phyloP scores from a whole-genome alignment of 2,329 filamentous ascomycete genomes.

The Pseudopyrenochaeta lycopersici region DNA sequence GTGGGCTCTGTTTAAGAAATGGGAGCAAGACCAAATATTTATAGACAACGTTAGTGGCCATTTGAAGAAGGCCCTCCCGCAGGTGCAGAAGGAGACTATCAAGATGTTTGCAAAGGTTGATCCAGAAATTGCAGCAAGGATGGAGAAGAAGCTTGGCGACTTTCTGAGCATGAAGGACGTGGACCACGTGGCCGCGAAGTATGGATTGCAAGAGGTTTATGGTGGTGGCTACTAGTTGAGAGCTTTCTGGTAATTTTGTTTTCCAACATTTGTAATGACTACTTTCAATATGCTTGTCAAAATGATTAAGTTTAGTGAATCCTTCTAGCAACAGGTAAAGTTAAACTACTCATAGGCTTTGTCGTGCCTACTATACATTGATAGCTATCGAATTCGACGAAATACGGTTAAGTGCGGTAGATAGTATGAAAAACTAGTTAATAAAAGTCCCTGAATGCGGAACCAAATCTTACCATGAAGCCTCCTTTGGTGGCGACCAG shows the following conservation, averaged over 20 bases:
- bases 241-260: background rate
- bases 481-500: no score
- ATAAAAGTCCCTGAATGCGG: no score
- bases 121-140: slow-evolving; percentile 20
- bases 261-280: background rate
- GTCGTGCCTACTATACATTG: no score
- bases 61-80: slow-evolving; percentile 24
- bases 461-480: no score
- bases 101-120: slow-evolving; percentile 27
- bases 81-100: slow-evolving; percentile 31
- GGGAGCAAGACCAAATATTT: slow-evolving; percentile 38
- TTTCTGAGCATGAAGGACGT: slow-evolving; percentile 11
- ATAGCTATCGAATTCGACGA: no score
- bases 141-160: slow-evolving; percentile 17
- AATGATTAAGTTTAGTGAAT: no score
- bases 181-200: slow-evolving; percentile 19
- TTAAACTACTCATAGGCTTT: no score
- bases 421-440: no score
- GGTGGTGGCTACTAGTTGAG: slow-evolving; percentile 16
- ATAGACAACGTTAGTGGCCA: slow-evolving; percentile 34
- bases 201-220: slow-evolving; percentile 14
- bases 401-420: no score
- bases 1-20: slow-evolving; percentile 51
- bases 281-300: no score
- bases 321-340: no score